Conservation (phyloP, 805 yeast species). For the Wickerhamomyces silvicola region DNA sequence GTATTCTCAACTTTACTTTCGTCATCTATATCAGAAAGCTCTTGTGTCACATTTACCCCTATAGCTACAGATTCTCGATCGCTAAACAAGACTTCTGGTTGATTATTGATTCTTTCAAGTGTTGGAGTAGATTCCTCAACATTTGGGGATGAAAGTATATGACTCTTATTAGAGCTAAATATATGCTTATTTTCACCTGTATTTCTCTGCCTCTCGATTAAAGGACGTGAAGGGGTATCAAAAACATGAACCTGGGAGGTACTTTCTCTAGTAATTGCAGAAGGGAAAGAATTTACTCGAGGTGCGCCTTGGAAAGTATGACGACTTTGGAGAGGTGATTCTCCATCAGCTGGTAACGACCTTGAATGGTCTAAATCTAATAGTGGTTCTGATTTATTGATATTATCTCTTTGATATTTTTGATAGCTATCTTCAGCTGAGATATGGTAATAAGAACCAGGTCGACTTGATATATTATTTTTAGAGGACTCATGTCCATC, state of each 20-base stretch:
- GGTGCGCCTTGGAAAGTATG: too few relatives aligned
- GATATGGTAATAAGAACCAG: slow-evolving; percentile 4
- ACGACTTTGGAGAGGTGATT: too few relatives aligned
- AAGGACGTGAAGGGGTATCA: slow-evolving; percentile 6
- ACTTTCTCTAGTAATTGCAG: too few relatives aligned
- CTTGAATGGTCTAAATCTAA: too few relatives aligned
- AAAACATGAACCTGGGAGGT: slow-evolving; percentile 5
- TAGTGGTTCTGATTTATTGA: too few relatives aligned
- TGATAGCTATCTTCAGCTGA: slow-evolving; percentile 19
- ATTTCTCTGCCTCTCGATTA: too few relatives aligned
- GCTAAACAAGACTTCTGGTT: too few relatives aligned
- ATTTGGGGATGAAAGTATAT: neutral
- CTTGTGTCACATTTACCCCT: neutral
- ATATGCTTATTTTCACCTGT: too few relatives aligned
- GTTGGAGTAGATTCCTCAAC: slow-evolving; percentile 6
- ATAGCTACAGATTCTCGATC: too few relatives aligned
- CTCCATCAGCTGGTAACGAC: too few relatives aligned
- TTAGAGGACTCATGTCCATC: slow-evolving; percentile 13
- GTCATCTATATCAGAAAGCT: neutral
- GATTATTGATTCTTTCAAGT: too few relatives aligned
- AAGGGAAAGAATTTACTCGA: too few relatives aligned
- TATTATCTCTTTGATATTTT: slow-evolving; percentile 5
- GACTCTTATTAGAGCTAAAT: neutral
- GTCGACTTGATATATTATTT: neutral
- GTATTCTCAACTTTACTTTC: slow-evolving; percentile 3